Base-by-base conservation (phyloP, 2,329 filamentous ascomycete genomes). In the Fusarium sp. region DNA sequence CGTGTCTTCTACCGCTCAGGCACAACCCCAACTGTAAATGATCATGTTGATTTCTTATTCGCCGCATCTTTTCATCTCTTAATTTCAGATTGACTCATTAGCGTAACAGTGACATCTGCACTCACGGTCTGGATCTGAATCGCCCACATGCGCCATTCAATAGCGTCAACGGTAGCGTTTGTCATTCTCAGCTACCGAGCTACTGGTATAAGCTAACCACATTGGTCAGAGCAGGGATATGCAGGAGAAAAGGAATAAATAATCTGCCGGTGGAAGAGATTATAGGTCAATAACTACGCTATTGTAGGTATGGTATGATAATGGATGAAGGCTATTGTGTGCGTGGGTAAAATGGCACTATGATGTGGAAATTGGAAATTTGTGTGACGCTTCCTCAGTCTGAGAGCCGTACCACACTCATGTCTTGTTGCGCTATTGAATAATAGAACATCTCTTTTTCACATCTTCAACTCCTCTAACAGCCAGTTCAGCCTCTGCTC, bases 111-210 rank as follows among this genome's bases (percentile, higher is more conserved):
- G 37, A 49, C 36, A 57, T 10, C 8, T 49, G 15, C 34, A 13
- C 15, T 13, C 7, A 18, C 37, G 54, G 58, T 57, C 60, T 63
- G 12, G 60, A 63, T 36, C 37, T 6, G 6, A 40, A 33, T 63
- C 49, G 49, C 12, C 57, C 47, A 30, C 38, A 13, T 26, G 13
- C 20, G 13, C 36, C n/a, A 33, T 34, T 46, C 20, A 12, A 63
- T 63, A 63, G 58, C 18, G 60, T 3, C 37, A 57, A 63, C 33
- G 12, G 50, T 57, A 63, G 60, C 44, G 52, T 23, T 51, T 36
- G 20, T 36, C n/a, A 11, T 38, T 12, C 10, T 51, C 34, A 51
- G n/a, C 47, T 51, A 28, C 47, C 47, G 47, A 30, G 34, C 30
- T 40, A 3, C 47, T 51, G 47, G 33, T 40, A 38, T 3, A 20